phyloP scores from a whole-genome alignment of 1,139 yeast species.

The Candida sp. region DNA sequence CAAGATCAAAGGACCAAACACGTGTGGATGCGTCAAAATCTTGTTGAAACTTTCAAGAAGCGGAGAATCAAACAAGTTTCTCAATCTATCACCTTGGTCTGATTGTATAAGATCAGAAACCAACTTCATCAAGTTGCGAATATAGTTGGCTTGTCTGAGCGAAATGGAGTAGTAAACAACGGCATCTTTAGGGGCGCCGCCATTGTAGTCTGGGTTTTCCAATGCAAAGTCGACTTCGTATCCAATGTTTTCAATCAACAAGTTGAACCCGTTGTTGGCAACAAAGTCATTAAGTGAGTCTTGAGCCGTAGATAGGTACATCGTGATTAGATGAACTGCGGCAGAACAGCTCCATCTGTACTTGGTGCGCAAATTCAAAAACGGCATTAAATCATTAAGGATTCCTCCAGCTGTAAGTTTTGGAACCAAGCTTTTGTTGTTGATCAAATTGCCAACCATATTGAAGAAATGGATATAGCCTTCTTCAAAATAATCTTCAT shows the following conservation, averaged over 20 bases:
- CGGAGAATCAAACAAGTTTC: constrained; percentile 87
- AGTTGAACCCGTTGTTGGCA: constrained; percentile 65
- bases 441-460: constrained; percentile 60
- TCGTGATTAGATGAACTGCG: constrained; percentile 65
- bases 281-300: constrained; percentile 64
- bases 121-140: constrained; percentile 62
- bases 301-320: constrained; percentile 51
- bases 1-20: constrained; percentile 75
- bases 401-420: constrained; percentile 69
- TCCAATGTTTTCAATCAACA: constrained; percentile 64
- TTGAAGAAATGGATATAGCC: constrained; percentile 60
- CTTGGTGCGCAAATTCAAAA: constrained; percentile 55
- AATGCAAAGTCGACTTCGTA: constrained; percentile 71
- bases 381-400: constrained; percentile 65
- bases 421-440: constrained; percentile 53
- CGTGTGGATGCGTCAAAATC: constrained; percentile 57
- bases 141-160: constrained; percentile 66
- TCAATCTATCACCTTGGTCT: constrained; percentile 82
- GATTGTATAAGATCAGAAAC: constrained; percentile 68
- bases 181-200: constrained; percentile 57
- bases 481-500: constrained; percentile 40
- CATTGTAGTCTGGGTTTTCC: constrained; percentile 55
- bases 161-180: constrained; percentile 63
- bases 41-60: constrained; percentile 63
- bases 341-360: constrained; percentile 66